A percentile compares a stretch with the other conserved stretches of the same genome.
Evolutionary conservation across 208 protist species (phyloP).

Genomic region (Leishmania tarentolae): DNA sequence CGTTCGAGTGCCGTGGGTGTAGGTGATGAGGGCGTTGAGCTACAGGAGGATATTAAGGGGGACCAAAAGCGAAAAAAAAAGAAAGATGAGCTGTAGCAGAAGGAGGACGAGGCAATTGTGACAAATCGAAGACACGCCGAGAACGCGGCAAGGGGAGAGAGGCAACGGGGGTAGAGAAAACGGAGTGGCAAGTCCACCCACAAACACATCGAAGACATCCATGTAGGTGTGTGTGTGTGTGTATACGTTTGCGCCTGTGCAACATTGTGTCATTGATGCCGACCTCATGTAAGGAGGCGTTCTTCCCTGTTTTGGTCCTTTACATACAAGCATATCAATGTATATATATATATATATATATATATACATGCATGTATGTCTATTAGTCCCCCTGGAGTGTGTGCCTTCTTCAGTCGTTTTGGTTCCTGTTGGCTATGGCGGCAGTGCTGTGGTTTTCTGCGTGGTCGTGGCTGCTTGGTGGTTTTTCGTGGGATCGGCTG

Average conservation of each 20-base stretch:
- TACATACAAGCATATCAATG: no score
- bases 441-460: background rate
- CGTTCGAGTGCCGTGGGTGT: conserved; percentile 46
- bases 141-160: no score
- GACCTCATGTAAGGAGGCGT: background rate
- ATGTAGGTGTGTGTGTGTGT: background rate
- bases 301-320: background rate
- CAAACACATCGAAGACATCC: background rate
- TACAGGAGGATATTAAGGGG: background rate
- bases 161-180: background rate
- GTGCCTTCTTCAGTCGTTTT: background rate
- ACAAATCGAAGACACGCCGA: background rate
- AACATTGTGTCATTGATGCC: background rate
- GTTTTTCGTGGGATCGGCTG: background rate
- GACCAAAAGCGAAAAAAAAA: background rate
- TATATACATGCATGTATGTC: no score
- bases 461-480: background rate
- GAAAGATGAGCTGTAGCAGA: background rate
- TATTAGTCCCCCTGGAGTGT: no score
- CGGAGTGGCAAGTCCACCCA: background rate
- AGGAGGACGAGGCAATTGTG: background rate
- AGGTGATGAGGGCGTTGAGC: background rate
- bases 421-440: background rate
- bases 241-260: background rate
- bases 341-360: no score